Base-by-base conservation (phyloP, 768 basidiomycete genomes). In the Calocera viscosa region DNA sequence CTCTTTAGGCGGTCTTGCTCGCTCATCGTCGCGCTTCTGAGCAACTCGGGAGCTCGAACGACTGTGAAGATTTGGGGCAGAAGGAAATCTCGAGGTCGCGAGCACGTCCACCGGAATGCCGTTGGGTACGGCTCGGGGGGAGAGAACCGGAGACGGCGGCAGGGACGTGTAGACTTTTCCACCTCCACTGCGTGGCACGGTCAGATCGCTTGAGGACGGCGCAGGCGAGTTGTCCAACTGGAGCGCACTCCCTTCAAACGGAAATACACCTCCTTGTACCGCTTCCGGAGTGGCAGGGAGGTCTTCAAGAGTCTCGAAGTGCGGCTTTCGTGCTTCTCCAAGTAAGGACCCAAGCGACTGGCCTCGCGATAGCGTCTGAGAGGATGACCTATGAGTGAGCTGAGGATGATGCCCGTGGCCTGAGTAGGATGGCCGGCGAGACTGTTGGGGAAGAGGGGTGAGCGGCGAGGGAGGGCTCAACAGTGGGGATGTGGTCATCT, bases 261-360 rank as follows among this genome's bases (percentile, higher is more conserved):
- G 53, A 30, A 60, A 60, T 11, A 11, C 53, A 60, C 30, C 24
- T 60, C 2, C 53, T 32, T 14, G 26, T 5, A 10, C 53, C 14
- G 16, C 53, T 32, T 26, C 26, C 30, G 53, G 53, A 3, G 53
- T 60, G 16, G 5, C 26, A 2, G 53, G 26, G 2, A 60, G 26
- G 30, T 60, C 53, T 32, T 60, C 53, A 32, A 60, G 53, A 8
- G 53, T 60, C 53, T 60, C 53, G 30, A 60, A 60, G 10, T 19
- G 53, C 3, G 53, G 53, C 30, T 32, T 60, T 26, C 53, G 53
- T 60, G 53, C 53, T 60, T 60, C 53, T 28, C 53, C 53, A 26
- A 60, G 53, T 12, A 60, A 19, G 2, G 30, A 26, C 10, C 14
- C 53, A 10, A 60, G 53, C 5, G 53, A 60, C 30, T 60, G 53